Conservation (phyloP, 2,329 filamentous ascomycete genomes). For the Cladobotryum mycophilum region DNA sequence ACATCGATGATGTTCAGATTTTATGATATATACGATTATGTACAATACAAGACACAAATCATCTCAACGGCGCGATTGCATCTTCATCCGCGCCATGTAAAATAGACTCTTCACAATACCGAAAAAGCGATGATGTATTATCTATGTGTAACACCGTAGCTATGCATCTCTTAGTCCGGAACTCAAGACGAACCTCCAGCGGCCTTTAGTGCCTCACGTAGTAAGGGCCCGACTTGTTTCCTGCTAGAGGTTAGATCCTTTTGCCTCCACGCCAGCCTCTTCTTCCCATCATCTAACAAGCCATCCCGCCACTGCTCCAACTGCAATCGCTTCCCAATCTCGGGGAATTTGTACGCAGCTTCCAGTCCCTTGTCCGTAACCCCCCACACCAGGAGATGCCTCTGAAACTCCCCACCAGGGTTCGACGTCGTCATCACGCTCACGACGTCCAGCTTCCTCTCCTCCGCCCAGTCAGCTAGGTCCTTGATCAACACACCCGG, state of each 20-base stretch:
- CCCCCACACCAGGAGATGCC: conserved; percentile 65
- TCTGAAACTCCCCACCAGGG: conserved; percentile 47
- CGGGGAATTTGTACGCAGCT: conserved; percentile 50
- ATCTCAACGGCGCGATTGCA: too few relatives aligned
- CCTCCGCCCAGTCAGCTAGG: conserved; percentile 47
- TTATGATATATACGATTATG: too few relatives aligned
- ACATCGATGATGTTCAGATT: too few relatives aligned
- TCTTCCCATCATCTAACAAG: conserved; percentile 38
- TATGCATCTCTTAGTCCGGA: conserved; percentile 1
- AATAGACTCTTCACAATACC: too few relatives aligned
- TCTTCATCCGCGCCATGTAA: too few relatives aligned
- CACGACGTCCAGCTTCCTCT: conserved; percentile 55
- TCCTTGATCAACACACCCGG: conserved; percentile 40
- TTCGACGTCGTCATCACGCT: conserved; percentile 64
- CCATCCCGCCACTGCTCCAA: conserved; percentile 50
- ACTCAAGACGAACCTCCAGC: conserved; percentile 2
- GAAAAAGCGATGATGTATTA: too few relatives aligned
- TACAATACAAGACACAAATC: too few relatives aligned
- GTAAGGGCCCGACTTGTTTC: conserved; percentile 63
- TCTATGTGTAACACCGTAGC: too few relatives aligned
- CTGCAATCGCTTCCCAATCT: conserved; percentile 43
- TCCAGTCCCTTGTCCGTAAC: conserved; percentile 41
- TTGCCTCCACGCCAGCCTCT: conserved; percentile 62
- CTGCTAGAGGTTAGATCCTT: conserved; percentile 53
- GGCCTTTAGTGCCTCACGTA: conserved; percentile 49